phyloP scores from a whole-genome alignment of 441 rosid species.

The California macrophylla region DNA sequence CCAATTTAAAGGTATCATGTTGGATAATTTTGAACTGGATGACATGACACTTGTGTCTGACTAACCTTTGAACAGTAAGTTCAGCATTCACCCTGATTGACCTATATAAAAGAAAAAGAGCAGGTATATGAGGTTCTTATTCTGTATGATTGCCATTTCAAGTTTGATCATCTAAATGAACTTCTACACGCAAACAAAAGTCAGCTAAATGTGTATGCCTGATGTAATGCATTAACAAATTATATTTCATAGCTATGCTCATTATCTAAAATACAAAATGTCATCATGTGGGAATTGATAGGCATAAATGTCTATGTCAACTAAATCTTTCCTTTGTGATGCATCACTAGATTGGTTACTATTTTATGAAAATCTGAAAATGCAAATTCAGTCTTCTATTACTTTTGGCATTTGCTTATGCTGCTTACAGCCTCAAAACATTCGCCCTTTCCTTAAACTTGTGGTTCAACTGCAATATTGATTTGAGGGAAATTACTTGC shows the following conservation, averaged over 20 bases:
- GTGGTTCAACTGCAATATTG: neutral
- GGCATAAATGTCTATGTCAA: neutral
- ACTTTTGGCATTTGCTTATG: slow-evolving; percentile 1
- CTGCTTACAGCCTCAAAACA: neutral
- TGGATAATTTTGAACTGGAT: neutral
- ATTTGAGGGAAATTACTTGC: neutral
- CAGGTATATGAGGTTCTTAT: neutral
- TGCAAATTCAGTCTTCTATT: neutral
- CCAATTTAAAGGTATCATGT: neutral
- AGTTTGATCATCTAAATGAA: neutral
- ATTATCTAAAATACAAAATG: neutral
- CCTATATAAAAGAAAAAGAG: neutral
- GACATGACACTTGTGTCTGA: neutral
- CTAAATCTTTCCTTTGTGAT: neutral
- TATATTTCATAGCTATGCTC: neutral
- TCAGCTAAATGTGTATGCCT: neutral
- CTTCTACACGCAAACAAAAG: neutral
- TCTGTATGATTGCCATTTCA: neutral
- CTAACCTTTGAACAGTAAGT: neutral
- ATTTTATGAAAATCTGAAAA: neutral
- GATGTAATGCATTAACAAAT: neutral
- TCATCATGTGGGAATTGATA: neutral
- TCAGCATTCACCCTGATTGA: neutral
- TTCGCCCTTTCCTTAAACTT: neutral
- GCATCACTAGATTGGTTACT: neutral